These are phyloP conservation scores for Fraxinus paxiana DNA, from an alignment of 305 asterid genomes.

Conservation along the genomic window DNA sequence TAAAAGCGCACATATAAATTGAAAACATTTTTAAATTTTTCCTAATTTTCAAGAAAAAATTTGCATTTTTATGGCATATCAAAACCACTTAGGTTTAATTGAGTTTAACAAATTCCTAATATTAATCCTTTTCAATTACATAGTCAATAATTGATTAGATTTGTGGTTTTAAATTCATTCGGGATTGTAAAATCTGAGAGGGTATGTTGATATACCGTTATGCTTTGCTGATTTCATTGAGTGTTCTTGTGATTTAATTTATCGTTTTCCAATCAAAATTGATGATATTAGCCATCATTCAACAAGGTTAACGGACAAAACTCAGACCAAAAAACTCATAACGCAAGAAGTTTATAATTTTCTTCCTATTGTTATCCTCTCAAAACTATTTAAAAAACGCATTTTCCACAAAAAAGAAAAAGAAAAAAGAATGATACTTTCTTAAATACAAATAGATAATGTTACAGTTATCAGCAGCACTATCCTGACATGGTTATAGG, in stretches of 20 bases:
- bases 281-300: not conserved
- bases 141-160: not conserved
- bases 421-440: conserved; percentile 27
- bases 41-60: not conserved
- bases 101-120: not conserved
- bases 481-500: conserved; percentile 1
- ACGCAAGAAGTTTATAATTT: not conserved
- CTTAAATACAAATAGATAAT: conserved; percentile 22
- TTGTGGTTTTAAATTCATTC: no score
- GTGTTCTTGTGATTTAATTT: no score
- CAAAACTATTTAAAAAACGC: not conserved
- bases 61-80: not conserved
- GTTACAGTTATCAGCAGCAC: conserved; percentile 20
- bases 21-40: not conserved
- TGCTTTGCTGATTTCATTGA: no score
- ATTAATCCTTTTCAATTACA: not conserved
- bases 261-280: not conserved
- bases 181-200: not conserved
- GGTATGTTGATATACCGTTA: no score
- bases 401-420: not conserved
- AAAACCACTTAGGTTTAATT: not conserved
- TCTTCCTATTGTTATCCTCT: not conserved
- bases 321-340: not conserved
- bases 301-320: not conserved
- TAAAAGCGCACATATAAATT: not conserved